Evolutionary conservation across 352 stramenopile genomes (phyloP).

Genomic region (Phytophthora hybrid): DNA sequence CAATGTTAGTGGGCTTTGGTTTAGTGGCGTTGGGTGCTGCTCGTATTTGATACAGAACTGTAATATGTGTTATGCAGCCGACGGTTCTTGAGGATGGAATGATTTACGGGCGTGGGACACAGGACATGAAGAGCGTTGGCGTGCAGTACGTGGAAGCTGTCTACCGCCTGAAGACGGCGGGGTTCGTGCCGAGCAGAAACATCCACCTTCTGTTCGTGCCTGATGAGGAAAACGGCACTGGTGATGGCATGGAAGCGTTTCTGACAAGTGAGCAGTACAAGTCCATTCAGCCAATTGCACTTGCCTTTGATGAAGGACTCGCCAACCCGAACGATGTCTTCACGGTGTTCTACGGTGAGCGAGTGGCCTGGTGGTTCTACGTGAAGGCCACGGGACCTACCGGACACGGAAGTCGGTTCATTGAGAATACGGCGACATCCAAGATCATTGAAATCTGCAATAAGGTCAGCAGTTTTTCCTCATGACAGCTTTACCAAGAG

Average conservation of each 20-base stretch:
- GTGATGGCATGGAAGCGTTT: constrained; percentile 93
- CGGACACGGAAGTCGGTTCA: constrained; percentile 93
- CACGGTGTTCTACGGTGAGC: constrained; percentile 97
- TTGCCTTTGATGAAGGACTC: constrained; percentile 96
- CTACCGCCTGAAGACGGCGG: constrained; percentile 60
- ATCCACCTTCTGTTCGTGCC: constrained; percentile 94
- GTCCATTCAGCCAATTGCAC: constrained; percentile 78
- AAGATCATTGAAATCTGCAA: constrained; percentile 93
- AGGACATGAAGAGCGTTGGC: constrained; percentile 98
- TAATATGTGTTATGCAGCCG: constrained; percentile 32
- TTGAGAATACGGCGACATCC: constrained; percentile 93
- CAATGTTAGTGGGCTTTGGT: constrained; percentile 48
- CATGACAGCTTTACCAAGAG: constrained; percentile 37
- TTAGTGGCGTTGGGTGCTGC: background rate
- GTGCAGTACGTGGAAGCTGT: constrained; percentile 96
- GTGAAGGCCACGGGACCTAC: constrained; percentile 78
- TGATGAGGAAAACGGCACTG: constrained; percentile 94
- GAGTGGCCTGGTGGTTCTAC: constrained; percentile 93
- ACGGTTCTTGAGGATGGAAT: constrained; percentile 89
- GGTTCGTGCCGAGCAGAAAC: constrained; percentile 83
- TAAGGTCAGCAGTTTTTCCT: constrained; percentile 50
- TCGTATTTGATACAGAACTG: background rate
- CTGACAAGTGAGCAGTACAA: constrained; percentile 88
- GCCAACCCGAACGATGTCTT: constrained; percentile 90
- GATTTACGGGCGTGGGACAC: constrained; percentile 94